These are phyloP conservation scores for Cyclostephanos tholiformis DNA, from an alignment of 108 stramenopile species.

Conservation along the genomic window DNA sequence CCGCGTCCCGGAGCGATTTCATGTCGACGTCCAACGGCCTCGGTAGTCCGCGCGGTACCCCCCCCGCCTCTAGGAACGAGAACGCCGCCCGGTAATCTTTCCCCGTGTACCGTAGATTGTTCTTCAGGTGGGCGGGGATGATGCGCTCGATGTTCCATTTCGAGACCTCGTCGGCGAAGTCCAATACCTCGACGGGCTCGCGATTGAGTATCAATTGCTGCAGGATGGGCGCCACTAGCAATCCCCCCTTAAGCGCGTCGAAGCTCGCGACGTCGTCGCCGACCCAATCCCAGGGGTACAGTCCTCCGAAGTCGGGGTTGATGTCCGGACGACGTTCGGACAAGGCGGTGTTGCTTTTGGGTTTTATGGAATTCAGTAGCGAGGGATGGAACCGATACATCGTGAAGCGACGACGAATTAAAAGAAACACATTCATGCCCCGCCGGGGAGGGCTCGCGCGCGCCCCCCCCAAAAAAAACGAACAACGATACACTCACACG, in stretches of 20 bases:
- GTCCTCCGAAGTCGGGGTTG: conserved; percentile 78
- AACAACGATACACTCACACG: conserved; percentile 33
- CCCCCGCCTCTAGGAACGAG: conserved; percentile 79
- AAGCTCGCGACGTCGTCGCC: conserved; percentile 80
- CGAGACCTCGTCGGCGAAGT: conserved; percentile 85
- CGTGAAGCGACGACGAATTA: too few relatives aligned
- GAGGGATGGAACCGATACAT: too few relatives aligned
- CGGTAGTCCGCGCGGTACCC: conserved; percentile 75
- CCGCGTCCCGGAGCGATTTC: conserved; percentile 76
- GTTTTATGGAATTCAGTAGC: too few relatives aligned
- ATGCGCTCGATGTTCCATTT: conserved; percentile 85
- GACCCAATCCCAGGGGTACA: conserved; percentile 91
- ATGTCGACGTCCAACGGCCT: conserved; percentile 85
- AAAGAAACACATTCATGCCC: too few relatives aligned
- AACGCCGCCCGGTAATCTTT: conserved; percentile 87
- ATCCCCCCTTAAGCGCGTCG: conserved; percentile 81
- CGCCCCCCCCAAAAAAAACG: not conserved
- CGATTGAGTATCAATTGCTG: conserved; percentile 91
- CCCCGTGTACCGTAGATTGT: conserved; percentile 78
- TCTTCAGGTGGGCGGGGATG: conserved; percentile 91
- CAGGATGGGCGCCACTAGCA: conserved; percentile 92
- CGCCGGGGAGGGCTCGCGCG: too few relatives aligned
- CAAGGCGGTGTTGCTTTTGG: conserved; percentile 59
- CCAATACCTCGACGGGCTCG: conserved; percentile 79
- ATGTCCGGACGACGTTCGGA: conserved; percentile 82